Evolutionary conservation across 257 asterid genomes (phyloP).

Genomic region (Fraxinus americana): DNA sequence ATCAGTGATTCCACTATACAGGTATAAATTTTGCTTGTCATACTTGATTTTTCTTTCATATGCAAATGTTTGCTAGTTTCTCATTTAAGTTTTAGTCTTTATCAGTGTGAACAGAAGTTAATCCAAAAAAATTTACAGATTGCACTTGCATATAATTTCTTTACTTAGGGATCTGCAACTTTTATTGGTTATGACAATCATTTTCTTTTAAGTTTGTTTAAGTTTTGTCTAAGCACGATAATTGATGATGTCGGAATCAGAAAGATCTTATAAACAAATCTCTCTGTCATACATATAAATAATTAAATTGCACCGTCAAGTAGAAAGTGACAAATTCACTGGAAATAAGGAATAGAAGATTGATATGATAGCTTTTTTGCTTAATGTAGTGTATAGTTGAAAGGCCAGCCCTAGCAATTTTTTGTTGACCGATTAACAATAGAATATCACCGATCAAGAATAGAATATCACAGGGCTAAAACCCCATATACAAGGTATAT

Average conservation of each 20-base stretch:
- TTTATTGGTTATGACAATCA: not conserved
- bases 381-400: not conserved
- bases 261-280: conserved; percentile 1
- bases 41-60: conserved; percentile 1
- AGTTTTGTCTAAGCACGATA: conserved; percentile 15
- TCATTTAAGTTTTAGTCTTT: not conserved
- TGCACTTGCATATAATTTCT: not conserved
- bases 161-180: not conserved
- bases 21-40: conserved; percentile 42
- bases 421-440: no score
- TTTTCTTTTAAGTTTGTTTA: conserved; percentile 1
- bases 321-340: not conserved
- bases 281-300: conserved; percentile 17
- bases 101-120: not conserved
- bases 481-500: not conserved
- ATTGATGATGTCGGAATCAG: conserved; percentile 11
- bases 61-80: not conserved
- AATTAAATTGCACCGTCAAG: not conserved
- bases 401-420: not conserved
- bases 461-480: not conserved
- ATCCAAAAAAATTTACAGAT: not conserved
- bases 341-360: not conserved
- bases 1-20: conserved; percentile 87
- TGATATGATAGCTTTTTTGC: not conserved
- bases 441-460: no score